Percentiles rank a stretch among this genome's conserved stretches.
phyloP scores from a whole-genome alignment of 257 asterid genomes.

The Solanum etuberosum region DNA sequence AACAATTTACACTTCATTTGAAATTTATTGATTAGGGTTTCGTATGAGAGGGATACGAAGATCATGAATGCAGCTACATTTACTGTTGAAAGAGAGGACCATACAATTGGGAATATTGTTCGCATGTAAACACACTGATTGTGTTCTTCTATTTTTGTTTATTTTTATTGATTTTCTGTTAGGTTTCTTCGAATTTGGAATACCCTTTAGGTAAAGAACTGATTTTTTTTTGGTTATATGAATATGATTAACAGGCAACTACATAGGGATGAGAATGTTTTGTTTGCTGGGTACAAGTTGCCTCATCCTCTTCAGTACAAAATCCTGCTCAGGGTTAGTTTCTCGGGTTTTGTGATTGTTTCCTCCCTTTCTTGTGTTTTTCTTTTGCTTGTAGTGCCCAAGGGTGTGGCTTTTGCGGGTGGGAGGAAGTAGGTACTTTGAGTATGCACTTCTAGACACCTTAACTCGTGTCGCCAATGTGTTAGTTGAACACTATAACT shows the following conservation, averaged over 20 bases:
- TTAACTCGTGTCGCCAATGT: neutral
- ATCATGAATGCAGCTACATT: constrained; percentile 89
- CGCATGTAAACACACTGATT: constrained; percentile 44
- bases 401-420: neutral
- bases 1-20: neutral
- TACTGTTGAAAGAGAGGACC: constrained; percentile 90
- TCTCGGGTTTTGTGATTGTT: neutral
- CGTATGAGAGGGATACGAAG: constrained; percentile 92
- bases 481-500: neutral
- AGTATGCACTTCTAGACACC: neutral
- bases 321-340: constrained; percentile 71
- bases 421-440: neutral
- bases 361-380: neutral
- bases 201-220: neutral
- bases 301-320: constrained; percentile 98
- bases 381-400: neutral
- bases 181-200: neutral
- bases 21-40: constrained; percentile 35
- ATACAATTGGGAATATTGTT: constrained; percentile 82
- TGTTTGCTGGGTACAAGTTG: constrained; percentile 92
- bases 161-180: neutral
- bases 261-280: constrained; percentile 76
- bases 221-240: neutral
- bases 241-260: constrained; percentile 47
- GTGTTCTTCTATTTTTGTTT: neutral